phyloP scores from a whole-genome alignment of 257 asterid genomes.

The Leptodermis oblonga region DNA sequence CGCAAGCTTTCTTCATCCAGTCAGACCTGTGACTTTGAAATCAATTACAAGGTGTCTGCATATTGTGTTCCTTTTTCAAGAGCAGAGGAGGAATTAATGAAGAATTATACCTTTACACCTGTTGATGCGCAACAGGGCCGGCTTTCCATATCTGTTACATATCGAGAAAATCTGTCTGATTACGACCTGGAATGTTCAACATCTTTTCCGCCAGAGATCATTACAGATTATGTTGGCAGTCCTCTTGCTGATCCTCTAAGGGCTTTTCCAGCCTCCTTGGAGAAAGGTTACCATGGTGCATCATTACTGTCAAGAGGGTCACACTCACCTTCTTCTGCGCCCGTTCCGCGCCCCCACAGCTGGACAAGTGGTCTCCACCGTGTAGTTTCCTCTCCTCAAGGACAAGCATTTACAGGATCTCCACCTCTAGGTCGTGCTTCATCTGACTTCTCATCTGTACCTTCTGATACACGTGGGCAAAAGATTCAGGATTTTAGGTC shows the following conservation, averaged over 20 bases:
- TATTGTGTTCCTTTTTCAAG: constrained; percentile 74
- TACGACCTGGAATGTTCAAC: constrained; percentile 64
- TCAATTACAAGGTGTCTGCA: constrained; percentile 76
- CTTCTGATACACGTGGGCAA: constrained; percentile 39
- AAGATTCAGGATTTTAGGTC: constrained; percentile 50
- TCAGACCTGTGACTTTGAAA: constrained; percentile 70
- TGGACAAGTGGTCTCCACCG: constrained; percentile 89
- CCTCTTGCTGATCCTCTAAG: constrained; percentile 81
- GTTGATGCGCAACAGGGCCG: constrained; percentile 85
- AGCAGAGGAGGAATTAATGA: constrained; percentile 69
- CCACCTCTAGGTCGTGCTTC: constrained; percentile 70
- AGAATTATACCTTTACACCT: constrained; percentile 61
- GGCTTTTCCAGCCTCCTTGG: constrained; percentile 59
- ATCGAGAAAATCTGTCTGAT: constrained; percentile 70
- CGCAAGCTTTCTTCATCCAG: constrained; percentile 55
- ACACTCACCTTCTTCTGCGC: constrained; percentile 44
- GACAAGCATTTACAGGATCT: constrained; percentile 55
- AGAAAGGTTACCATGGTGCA: constrained; percentile 37
- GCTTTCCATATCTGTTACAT: constrained; percentile 67
- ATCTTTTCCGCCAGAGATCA: constrained; percentile 77
- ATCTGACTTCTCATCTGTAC: constrained; percentile 53
- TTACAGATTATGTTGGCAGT: constrained; percentile 90
- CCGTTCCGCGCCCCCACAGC: constrained; percentile 83
- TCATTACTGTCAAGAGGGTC: constrained; percentile 50
- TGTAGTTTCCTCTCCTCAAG: constrained; percentile 45